A percentile compares a stretch with the other conserved stretches of the same genome.
Evolutionary conservation across 192 early-diverging fungal species (phyloP).

Genomic region (Gamsiella multidivaricata): DNA sequence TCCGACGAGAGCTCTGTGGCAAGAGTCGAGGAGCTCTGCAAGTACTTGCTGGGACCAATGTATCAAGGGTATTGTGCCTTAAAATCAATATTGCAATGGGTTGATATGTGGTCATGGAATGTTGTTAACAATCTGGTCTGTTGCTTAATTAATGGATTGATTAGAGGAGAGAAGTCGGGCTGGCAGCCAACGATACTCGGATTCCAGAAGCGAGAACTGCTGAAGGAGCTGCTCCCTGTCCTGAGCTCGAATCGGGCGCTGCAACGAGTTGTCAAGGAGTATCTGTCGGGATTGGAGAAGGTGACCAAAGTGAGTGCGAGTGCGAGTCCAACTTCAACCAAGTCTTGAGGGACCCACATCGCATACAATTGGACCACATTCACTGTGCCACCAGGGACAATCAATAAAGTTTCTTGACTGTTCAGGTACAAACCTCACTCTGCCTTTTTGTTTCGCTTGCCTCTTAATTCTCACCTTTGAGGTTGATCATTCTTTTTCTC

Average conservation of each 20-base stretch:
- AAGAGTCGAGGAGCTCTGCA: constrained; percentile 76
- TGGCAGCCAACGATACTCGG: constrained; percentile 53
- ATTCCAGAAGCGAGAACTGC: constrained; percentile 71
- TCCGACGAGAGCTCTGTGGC: constrained; percentile 70
- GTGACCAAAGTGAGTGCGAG: not conserved
- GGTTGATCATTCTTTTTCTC: no score
- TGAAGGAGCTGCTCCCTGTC: constrained; percentile 73
- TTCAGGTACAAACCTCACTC: no score
- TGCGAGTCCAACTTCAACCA: not conserved
- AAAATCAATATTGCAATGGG: no score
- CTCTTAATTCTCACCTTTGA: no score
- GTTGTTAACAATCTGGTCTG: not conserved
- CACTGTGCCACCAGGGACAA: no score
- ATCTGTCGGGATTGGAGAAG: constrained; percentile 47
- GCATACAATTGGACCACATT: no score
- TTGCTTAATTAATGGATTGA: no score
- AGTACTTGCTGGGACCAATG: constrained; percentile 69
- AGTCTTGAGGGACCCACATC: no score
- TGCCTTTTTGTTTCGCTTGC: no score
- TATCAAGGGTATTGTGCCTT: constrained; percentile 61
- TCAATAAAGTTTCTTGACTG: no score
- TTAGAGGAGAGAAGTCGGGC: constrained; percentile 53
- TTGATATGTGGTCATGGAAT: constrained; percentile 5
- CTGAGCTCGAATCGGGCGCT: constrained; percentile 75
- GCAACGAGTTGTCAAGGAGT: constrained; percentile 72